Evolutionary conservation across 192 early-diverging fungal genomes (phyloP).

Genomic region (Gamsiella multidivaricata): DNA sequence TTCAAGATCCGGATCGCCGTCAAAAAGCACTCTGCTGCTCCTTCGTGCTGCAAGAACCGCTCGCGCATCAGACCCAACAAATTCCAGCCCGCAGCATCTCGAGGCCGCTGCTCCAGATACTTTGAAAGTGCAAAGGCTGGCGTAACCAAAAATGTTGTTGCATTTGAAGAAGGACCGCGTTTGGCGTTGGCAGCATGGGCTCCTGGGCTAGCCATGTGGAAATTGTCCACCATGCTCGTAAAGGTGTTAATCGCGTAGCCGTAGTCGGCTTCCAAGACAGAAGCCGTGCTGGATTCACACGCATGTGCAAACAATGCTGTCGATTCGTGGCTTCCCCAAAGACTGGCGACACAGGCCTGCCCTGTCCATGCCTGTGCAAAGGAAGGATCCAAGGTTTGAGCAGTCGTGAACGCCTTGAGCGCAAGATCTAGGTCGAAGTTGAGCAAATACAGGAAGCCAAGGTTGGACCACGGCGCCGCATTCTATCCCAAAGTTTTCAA

Average conservation of each 20-base stretch:
- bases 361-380: conserved; percentile 84
- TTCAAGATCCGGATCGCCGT: conserved; percentile 20
- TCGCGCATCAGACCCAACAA: conserved; percentile 84
- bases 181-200: conserved; percentile 18
- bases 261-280: conserved; percentile 73
- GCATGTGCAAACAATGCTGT: conserved; percentile 83
- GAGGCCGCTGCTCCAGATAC: conserved; percentile 66
- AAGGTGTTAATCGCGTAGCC: conserved; percentile 64
- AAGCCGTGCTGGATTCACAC: conserved; percentile 72
- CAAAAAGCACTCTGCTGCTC: conserved; percentile 74
- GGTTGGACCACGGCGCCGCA: conserved; percentile 81
- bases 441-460: conserved; percentile 83
- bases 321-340: conserved; percentile 62
- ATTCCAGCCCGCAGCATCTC: conserved; percentile 70
- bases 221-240: conserved; percentile 31
- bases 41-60: conserved; percentile 71
- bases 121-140: conserved; percentile 75
- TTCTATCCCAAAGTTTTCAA: conserved; percentile 44
- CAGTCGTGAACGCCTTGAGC: conserved; percentile 74
- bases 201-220: conserved; percentile 26
- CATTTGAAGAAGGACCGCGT: conserved; percentile 3
- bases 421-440: conserved; percentile 81
- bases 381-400: conserved; percentile 84
- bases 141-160: conserved; percentile 52
- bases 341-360: conserved; percentile 81